Conservation (phyloP, 176 grass and related monocot species). For the Carex scoparia region DNA sequence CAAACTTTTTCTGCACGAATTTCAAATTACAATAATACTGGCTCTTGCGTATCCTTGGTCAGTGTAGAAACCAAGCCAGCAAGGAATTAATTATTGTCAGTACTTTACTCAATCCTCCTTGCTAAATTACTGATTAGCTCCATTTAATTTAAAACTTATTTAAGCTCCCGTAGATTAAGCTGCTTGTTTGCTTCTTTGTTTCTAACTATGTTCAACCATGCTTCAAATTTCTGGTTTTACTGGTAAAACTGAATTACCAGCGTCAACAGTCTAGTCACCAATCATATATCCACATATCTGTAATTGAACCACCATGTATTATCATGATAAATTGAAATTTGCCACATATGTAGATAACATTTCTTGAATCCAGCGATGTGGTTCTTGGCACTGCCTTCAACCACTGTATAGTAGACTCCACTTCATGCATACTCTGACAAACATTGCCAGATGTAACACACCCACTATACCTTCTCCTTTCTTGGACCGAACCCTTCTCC, state of each 20-base stretch:
- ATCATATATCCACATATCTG: not conserved
- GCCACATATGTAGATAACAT: slow-evolving; percentile 34
- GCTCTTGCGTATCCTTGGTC: not conserved
- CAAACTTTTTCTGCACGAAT: no score
- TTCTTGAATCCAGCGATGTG: slow-evolving; percentile 49
- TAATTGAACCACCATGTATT: not conserved
- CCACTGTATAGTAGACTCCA: slow-evolving; percentile 47
- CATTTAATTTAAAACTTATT: no score
- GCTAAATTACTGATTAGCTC: not conserved
- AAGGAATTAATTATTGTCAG: not conserved
- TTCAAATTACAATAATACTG: no score
- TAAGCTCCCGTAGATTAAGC: no score
- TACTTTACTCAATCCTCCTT: not conserved
- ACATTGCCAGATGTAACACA: slow-evolving; percentile 15
- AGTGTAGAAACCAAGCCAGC: not conserved
- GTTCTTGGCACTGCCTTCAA: slow-evolving; percentile 40
- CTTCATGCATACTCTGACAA: slow-evolving; percentile 47
- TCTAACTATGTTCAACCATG: not conserved
- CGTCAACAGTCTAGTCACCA: not conserved
- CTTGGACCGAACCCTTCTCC: slow-evolving; percentile 46
- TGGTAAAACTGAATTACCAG: not conserved
- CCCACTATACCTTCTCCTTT: slow-evolving; percentile 7
- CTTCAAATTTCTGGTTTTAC: not conserved
- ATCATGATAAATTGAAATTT: not conserved
- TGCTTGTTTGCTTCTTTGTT: not conserved